Evolutionary conservation across 352 stramenopile genomes (phyloP).

Genomic region (Globisporangium parvum): DNA sequence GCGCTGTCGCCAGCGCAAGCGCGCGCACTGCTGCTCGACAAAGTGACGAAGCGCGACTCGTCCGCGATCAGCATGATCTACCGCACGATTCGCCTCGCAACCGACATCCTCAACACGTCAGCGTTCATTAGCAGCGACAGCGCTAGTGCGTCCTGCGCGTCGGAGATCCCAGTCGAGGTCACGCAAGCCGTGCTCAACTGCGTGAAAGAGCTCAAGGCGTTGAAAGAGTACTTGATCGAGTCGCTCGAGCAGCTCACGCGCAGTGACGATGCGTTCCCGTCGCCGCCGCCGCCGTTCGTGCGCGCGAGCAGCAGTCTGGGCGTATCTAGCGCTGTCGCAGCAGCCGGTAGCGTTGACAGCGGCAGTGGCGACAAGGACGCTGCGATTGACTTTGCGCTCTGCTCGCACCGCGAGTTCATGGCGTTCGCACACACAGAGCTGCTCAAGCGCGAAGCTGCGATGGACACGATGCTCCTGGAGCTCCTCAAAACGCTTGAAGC

Average conservation of each 20-base stretch:
- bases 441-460: constrained; percentile 20
- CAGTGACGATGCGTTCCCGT: constrained; percentile 16
- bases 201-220: constrained; percentile 63
- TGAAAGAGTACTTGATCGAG: constrained; percentile 62
- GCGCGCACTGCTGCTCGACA: constrained; percentile 36
- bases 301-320: constrained; percentile 2
- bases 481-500: constrained; percentile 25
- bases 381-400: constrained; percentile 49
- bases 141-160: neutral
- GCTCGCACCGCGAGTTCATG: constrained; percentile 58
- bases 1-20: constrained; percentile 14
- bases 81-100: constrained; percentile 54
- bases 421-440: constrained; percentile 31
- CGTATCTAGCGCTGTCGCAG: too few species aligned
- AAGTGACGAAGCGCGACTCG: constrained; percentile 54
- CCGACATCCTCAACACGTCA: constrained; percentile 54
- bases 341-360: constrained; percentile 11
- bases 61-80: constrained; percentile 57
- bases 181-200: constrained; percentile 54
- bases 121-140: constrained; percentile 14
- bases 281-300: constrained; percentile 17
- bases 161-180: constrained; percentile 46
- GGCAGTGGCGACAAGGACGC: constrained; percentile 28
- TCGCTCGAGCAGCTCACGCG: constrained; percentile 44
- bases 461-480: constrained; percentile 17